These are phyloP conservation scores for Mortierella claussenii DNA, from an alignment of 192 early-diverging fungal species.

Conservation along the genomic window DNA sequence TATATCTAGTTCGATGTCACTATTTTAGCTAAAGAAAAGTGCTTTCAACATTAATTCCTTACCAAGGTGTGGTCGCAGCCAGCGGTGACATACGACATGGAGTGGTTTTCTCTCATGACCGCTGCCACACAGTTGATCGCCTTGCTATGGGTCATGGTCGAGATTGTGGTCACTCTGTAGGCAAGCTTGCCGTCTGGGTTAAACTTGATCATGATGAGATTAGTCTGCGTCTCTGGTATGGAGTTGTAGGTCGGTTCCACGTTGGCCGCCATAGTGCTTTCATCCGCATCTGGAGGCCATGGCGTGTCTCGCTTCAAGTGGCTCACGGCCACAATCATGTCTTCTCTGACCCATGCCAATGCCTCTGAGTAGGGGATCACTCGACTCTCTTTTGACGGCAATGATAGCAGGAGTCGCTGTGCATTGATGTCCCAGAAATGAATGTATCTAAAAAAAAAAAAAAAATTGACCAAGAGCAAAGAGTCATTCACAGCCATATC, in stretches of 20 bases:
- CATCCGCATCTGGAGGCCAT: neutral
- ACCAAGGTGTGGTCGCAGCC: slow-evolving; percentile 25
- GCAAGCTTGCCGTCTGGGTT: neutral
- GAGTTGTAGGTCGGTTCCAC: neutral
- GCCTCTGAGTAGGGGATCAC: slow-evolving; percentile 39
- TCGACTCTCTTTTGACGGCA: neutral
- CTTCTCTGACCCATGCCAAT: slow-evolving; percentile 27
- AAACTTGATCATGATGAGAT: slow-evolving; percentile 22
- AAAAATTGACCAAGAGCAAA: neutral
- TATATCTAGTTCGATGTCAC: too few species aligned
- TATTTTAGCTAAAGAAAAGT: too few species aligned
- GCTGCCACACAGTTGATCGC: slow-evolving; percentile 14
- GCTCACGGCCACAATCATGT: slow-evolving; percentile 33
- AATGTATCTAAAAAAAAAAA: slow-evolving; percentile 19
- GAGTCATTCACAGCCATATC: neutral
- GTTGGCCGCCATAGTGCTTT: neutral
- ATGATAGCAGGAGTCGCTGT: neutral
- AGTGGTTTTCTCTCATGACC: slow-evolving; percentile 11
- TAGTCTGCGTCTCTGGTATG: slow-evolving; percentile 29
- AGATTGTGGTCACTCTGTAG: slow-evolving; percentile 8
- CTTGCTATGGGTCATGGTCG: slow-evolving; percentile 8
- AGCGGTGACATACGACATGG: slow-evolving; percentile 29
- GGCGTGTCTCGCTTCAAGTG: slow-evolving; percentile 11
- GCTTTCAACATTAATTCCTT: neutral
- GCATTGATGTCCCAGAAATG: slow-evolving; percentile 35